A percentile compares a stretch with the other conserved stretches of the same genome.
Conservation (phyloP, 1,284 basidiomycete genomes). For the Marasmius fiardii region DNA sequence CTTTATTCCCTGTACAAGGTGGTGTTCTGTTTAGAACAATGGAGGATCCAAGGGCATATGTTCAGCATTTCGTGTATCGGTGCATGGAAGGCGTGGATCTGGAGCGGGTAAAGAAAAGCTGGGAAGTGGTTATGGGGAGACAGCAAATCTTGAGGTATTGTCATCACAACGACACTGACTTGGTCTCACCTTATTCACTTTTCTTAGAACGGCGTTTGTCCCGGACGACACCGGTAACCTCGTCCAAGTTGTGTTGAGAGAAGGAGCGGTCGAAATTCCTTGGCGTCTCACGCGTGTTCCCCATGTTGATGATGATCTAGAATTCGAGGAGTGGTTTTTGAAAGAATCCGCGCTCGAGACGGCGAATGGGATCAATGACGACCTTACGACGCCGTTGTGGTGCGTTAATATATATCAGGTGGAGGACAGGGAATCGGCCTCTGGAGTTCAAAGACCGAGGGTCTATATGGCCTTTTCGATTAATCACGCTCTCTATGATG, state of each 20-base stretch:
- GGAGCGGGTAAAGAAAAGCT: conserved; percentile 28
- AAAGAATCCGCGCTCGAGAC: conserved; percentile 25
- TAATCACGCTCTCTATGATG: conserved; percentile 47
- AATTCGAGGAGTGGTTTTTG: conserved; percentile 33
- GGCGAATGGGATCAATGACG: conserved; percentile 33
- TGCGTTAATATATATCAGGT: conserved; percentile 28
- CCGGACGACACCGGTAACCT: conserved; percentile 31
- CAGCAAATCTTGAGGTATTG: conserved; percentile 41
- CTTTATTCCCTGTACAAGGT: conserved; percentile 47
- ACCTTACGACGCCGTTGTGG: conserved; percentile 33
- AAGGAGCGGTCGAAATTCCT: conserved; percentile 20
- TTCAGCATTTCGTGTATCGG: conserved; percentile 42
- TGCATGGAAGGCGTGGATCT: conserved; percentile 23
- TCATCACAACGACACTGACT: conserved; percentile 4
- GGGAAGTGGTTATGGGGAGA: conserved; percentile 29
- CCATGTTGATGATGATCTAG: conserved; percentile 13
- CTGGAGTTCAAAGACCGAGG: background rate
- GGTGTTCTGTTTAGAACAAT: conserved; percentile 44
- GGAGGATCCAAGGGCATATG: conserved; percentile 35
- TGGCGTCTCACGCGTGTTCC: conserved; percentile 24
- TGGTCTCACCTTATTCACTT: background rate
- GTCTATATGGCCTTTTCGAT: conserved; percentile 37
- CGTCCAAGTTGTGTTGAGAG: conserved; percentile 38
- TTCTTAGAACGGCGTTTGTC: conserved; percentile 40
- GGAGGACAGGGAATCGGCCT: conserved; percentile 3